These are phyloP conservation scores for Globisporangium camurandrum DNA, from an alignment of 352 stramenopile genomes.

Conservation along the genomic window DNA sequence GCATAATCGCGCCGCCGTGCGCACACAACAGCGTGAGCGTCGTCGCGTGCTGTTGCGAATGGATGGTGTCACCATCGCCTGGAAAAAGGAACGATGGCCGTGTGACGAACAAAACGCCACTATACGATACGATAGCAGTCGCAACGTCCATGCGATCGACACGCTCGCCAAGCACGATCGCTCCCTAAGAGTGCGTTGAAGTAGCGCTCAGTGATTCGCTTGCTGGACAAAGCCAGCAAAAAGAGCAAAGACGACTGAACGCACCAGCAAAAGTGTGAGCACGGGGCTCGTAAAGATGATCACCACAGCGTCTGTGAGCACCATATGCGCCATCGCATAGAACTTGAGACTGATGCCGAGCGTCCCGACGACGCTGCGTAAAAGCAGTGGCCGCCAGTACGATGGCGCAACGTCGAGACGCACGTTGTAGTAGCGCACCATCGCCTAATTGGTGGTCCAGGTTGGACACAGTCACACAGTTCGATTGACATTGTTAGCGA, in stretches of 20 bases:
- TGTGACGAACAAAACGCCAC: slow-evolving; percentile 56
- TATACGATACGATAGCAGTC: slow-evolving; percentile 40
- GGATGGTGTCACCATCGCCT: not conserved
- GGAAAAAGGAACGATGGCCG: slow-evolving; percentile 48
- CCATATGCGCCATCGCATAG: slow-evolving; percentile 66
- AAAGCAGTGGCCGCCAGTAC: slow-evolving; percentile 29
- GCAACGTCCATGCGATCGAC: slow-evolving; percentile 40
- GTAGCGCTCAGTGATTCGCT: no score
- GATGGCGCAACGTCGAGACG: slow-evolving; percentile 25
- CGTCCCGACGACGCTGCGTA: slow-evolving; percentile 47
- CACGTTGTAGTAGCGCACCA: slow-evolving; percentile 27
- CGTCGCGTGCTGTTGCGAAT: slow-evolving; percentile 4
- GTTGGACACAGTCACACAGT: no score
- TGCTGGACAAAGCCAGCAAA: not conserved
- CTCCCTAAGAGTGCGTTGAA: no score
- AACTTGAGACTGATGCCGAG: slow-evolving; percentile 42
- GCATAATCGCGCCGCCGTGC: slow-evolving; percentile 30
- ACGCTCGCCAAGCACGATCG: slow-evolving; percentile 32
- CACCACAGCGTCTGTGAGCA: slow-evolving; percentile 56
- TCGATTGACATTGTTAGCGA: not conserved
- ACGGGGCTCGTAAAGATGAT: slow-evolving; percentile 63
- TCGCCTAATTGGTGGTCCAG: slow-evolving; percentile 18
- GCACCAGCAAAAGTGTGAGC: slow-evolving; percentile 49
- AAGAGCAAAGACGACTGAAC: not conserved
- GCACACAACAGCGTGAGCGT: slow-evolving; percentile 30